Conservation (phyloP, 225 moss, liverwort and hornwort genomes). For the Physcomitrium patens region DNA sequence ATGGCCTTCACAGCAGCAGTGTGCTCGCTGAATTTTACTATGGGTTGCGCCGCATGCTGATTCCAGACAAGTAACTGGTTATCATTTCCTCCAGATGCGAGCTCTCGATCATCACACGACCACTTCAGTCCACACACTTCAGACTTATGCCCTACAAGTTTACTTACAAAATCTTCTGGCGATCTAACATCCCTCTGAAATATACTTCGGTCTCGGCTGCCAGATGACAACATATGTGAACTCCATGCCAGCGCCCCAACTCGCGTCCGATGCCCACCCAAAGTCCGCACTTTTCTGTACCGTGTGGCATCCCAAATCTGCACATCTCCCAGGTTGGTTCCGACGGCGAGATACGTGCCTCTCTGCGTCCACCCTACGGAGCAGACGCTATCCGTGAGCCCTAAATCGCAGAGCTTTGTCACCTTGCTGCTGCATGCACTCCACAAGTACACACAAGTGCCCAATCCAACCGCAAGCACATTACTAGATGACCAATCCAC, state of each 20-base stretch:
- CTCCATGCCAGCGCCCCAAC: slow-evolving; percentile 97
- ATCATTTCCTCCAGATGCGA: slow-evolving; percentile 99
- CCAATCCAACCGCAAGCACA: slow-evolving; percentile 92
- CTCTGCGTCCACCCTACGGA: slow-evolving; percentile 97
- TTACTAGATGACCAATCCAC: slow-evolving; percentile 99
- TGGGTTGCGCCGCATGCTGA: slow-evolving; percentile 89
- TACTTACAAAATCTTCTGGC: slow-evolving; percentile 86
- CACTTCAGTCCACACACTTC: slow-evolving; percentile 98
- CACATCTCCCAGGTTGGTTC: slow-evolving; percentile 93
- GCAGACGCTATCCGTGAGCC: slow-evolving; percentile 85
- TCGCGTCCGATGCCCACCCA: slow-evolving; percentile 91
- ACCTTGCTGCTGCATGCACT: slow-evolving; percentile 98
- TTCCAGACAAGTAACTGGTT: slow-evolving; percentile 98
- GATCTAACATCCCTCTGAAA: slow-evolving; percentile 91
- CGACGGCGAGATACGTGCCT: slow-evolving; percentile 92
- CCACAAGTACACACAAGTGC: slow-evolving; percentile 97
- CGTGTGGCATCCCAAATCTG: slow-evolving; percentile 97
- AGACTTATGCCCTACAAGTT: slow-evolving; percentile 90
- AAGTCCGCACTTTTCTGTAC: slow-evolving; percentile 80
- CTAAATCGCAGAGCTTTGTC: slow-evolving; percentile 92
- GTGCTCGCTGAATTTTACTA: slow-evolving; percentile 98
- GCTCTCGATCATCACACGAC: slow-evolving; percentile 98
- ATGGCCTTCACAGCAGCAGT: slow-evolving; percentile 99
- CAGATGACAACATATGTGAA: slow-evolving; percentile 89
- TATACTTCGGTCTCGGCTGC: slow-evolving; percentile 92